Percentiles rank a stretch among this genome's conserved stretches.
Conservation (phyloP, 306 rosid species). For the Trifolium pratense region DNA sequence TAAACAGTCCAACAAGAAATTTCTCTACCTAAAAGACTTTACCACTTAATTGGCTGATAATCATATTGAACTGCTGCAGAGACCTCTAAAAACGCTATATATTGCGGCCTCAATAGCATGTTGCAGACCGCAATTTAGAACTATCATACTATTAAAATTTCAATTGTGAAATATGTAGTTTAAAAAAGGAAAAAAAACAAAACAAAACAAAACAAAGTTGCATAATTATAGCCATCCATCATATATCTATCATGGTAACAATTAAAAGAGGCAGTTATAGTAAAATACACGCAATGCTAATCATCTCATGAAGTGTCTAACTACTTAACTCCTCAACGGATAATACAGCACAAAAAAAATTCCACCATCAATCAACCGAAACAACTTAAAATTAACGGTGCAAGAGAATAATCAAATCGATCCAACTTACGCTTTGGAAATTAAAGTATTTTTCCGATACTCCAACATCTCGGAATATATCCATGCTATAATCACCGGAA, state of each 20-base stretch:
- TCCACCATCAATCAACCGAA: background rate
- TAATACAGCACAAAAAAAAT: background rate
- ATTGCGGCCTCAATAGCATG: background rate
- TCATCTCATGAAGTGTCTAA: background rate
- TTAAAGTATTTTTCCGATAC: constrained; percentile 59
- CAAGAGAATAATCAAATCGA: background rate
- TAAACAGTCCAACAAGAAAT: constrained; percentile 1
- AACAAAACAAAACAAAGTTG: background rate
- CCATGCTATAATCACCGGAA: constrained; percentile 73
- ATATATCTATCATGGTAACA: background rate
- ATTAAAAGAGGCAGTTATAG: constrained; percentile 11
- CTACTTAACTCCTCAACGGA: constrained; percentile 7
- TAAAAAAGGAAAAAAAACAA: background rate
- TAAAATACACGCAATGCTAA: constrained; percentile 2
- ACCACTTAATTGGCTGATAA: constrained; percentile 6
- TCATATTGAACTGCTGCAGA: background rate
- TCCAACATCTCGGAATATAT: constrained; percentile 80
- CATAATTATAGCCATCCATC: background rate
- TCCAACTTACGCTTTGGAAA: constrained; percentile 72
- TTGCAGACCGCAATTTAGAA: background rate
- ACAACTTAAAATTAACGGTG: constrained; percentile 8
- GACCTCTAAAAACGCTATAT: background rate
- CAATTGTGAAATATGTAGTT: background rate
- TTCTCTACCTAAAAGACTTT: constrained; percentile 21
- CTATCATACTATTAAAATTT: background rate